Evolutionary conservation across 495 filamentous ascomycete species (phyloP).

Genomic region (Beverwykella pulmonaria): DNA sequence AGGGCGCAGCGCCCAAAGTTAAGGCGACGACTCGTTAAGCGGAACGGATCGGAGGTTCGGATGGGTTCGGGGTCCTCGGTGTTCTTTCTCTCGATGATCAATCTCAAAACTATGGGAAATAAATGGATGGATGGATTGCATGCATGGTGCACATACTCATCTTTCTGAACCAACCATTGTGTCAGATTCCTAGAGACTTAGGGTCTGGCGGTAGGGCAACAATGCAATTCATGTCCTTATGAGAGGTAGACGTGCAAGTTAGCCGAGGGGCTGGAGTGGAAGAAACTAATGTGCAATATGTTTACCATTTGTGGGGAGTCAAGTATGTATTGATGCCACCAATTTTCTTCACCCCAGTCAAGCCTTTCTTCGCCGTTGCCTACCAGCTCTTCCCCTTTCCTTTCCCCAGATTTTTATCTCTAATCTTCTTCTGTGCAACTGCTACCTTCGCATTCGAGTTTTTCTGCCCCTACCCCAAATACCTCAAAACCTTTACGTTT

Average conservation of each 20-base stretch:
- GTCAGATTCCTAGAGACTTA: slow-evolving; percentile 21
- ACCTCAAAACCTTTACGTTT: too few relatives aligned
- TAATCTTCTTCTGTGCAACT: too few relatives aligned
- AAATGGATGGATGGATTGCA: slow-evolving; percentile 9
- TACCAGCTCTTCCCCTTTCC: too few relatives aligned
- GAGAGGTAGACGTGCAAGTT: slow-evolving; percentile 1
- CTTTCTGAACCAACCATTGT: slow-evolving; percentile 15
- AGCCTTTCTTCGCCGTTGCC: too few relatives aligned
- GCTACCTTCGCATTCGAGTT: too few relatives aligned
- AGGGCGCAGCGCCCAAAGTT: slow-evolving; percentile 85
- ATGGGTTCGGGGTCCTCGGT: slow-evolving; percentile 11
- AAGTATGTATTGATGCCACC: neutral
- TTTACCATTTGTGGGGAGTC: neutral
- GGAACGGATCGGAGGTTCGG: slow-evolving; percentile 7
- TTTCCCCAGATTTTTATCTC: too few relatives aligned
- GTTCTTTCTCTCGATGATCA: slow-evolving; percentile 10
- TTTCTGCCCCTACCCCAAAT: too few relatives aligned
- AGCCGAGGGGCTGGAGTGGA: neutral
- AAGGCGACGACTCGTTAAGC: slow-evolving; percentile 85
- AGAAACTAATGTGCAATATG: neutral
- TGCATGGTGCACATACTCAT: slow-evolving; percentile 12
- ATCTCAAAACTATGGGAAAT: slow-evolving; percentile 21
- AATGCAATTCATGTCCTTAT: slow-evolving; percentile 41
- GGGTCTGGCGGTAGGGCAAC: slow-evolving; percentile 37
- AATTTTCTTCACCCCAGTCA: too few relatives aligned